Conservation (phyloP, 2,329 filamentous ascomycete genomes). For the Dothidotthia symphoricarpi region DNA sequence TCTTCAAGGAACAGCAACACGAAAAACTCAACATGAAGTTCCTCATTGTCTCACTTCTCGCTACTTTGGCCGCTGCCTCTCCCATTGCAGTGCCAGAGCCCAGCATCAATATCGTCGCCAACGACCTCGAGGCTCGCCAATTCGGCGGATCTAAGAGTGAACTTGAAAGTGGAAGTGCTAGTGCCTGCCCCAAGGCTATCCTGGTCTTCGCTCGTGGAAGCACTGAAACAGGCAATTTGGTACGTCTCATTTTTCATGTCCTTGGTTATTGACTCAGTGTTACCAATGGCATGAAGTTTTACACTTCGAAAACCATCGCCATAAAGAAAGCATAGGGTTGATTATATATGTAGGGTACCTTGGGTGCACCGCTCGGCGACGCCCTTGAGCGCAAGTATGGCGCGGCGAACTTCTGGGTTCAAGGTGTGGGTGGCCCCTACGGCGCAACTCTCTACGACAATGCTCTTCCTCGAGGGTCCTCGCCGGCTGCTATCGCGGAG, state of each 20-base stretch:
- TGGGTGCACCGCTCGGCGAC: conserved; percentile 21
- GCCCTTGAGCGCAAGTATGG: conserved; percentile 24
- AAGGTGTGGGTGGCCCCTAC: conserved; percentile 40
- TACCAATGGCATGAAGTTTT: not conserved
- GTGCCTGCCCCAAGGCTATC: conserved; percentile 27
- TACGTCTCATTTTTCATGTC: conserved; percentile 5
- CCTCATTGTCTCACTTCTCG: conserved; percentile 11
- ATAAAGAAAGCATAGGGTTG: not conserved
- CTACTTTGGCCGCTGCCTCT: conserved; percentile 7
- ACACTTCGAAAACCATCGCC: not conserved
- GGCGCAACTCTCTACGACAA: conserved; percentile 38
- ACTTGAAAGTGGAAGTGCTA: conserved; percentile 22
- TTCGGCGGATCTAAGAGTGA: conserved; percentile 13
- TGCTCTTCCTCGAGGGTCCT: conserved; percentile 33
- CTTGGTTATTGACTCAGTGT: not conserved
- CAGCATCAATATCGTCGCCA: not conserved
- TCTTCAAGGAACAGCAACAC: too few species aligned
- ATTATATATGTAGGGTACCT: conserved; percentile 13
- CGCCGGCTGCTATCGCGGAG: conserved; percentile 32
- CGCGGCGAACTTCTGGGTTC: conserved; percentile 25
- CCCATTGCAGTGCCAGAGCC: conserved; percentile 8
- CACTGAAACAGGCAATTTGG: conserved; percentile 28
- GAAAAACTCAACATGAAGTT: conserved; percentile 20
- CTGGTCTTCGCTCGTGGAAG: conserved; percentile 30
- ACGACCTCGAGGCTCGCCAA: conserved; percentile 15